Percentiles rank a stretch among this genome's conserved stretches.
Conservation (phyloP, 2,329 filamentous ascomycete genomes). For the Aspergillus sergii region DNA sequence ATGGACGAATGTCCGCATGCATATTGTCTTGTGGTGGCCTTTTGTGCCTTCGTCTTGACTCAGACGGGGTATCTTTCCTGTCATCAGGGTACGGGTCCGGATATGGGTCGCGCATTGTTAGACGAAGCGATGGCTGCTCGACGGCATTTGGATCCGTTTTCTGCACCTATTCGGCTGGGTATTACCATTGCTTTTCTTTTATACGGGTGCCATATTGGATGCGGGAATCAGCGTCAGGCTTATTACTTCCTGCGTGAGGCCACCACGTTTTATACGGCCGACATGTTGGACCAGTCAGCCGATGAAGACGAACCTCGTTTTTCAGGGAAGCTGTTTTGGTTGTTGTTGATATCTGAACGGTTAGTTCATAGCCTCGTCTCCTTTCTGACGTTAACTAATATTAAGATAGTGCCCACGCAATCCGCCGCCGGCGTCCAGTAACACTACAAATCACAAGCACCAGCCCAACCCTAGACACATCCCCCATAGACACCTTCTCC, state of each 20-base stretch:
- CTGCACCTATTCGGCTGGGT: slow-evolving; percentile 24
- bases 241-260: slow-evolving; percentile 75
- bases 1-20: slow-evolving; percentile 25
- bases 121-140: slow-evolving; percentile 29
- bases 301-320: slow-evolving; percentile 43
- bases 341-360: slow-evolving; percentile 68
- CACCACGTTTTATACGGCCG: slow-evolving; percentile 66
- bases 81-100: slow-evolving; percentile 5
- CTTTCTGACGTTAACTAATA: not conserved
- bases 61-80: slow-evolving; percentile 23
- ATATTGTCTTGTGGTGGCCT: slow-evolving; percentile 37
- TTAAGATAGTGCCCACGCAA: slow-evolving; percentile 59
- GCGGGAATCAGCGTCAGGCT: slow-evolving; percentile 70
- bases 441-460: slow-evolving; percentile 62
- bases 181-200: slow-evolving; percentile 72
- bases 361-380: too few species aligned
- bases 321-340: slow-evolving; percentile 64
- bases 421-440: slow-evolving; percentile 65
- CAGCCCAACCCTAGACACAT: slow-evolving; percentile 49
- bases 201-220: slow-evolving; percentile 66
- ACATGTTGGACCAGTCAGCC: slow-evolving; percentile 45
- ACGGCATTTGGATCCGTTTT: slow-evolving; percentile 24
- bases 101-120: slow-evolving; percentile 23
- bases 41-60: slow-evolving; percentile 40
- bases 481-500: slow-evolving; percentile 57